phyloP scores from a whole-genome alignment of 1,284 basidiomycete species.

The Apiotrichum montevideense region DNA sequence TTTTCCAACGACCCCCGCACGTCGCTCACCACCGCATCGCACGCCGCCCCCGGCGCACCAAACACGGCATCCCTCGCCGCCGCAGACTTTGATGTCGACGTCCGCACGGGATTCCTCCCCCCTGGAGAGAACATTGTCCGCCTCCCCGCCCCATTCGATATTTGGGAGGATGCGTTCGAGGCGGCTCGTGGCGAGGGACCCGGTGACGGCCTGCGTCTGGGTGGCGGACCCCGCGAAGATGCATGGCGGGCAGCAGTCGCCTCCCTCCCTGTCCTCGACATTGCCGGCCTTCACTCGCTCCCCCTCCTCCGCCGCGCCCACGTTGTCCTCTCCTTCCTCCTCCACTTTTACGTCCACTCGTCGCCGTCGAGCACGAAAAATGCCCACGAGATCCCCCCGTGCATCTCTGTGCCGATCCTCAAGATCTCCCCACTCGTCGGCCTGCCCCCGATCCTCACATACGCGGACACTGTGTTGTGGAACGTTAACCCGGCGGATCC shows the following conservation, averaged over 20 bases:
- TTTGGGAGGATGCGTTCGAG: conserved; percentile 60
- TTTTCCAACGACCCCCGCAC: conserved; percentile 32
- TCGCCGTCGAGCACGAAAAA: conserved; percentile 38
- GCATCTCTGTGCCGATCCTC: conserved; percentile 73
- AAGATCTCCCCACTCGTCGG: conserved; percentile 67
- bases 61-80: conserved; percentile 82
- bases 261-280: conserved; percentile 62
- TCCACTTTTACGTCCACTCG: conserved; percentile 84
- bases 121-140: conserved; percentile 64
- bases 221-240: conserved; percentile 50
- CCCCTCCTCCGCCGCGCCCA: conserved; percentile 71
- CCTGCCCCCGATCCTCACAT: conserved; percentile 84
- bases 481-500: conserved; percentile 62
- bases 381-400: conserved; percentile 56
- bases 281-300: conserved; percentile 55
- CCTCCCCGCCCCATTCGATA: conserved; percentile 58
- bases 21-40: conserved; percentile 34
- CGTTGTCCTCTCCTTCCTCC: conserved; percentile 73
- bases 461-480: conserved; percentile 88
- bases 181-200: conserved; percentile 50
- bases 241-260: conserved; percentile 62
- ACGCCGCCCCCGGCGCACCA: conserved; percentile 41
- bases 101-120: conserved; percentile 86
- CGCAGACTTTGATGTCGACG: conserved; percentile 92
- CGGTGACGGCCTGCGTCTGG: conserved; percentile 54